Evolutionary conservation across 495 filamentous ascomycete species (phyloP).

Genomic region (Neurospora sublineolata): DNA sequence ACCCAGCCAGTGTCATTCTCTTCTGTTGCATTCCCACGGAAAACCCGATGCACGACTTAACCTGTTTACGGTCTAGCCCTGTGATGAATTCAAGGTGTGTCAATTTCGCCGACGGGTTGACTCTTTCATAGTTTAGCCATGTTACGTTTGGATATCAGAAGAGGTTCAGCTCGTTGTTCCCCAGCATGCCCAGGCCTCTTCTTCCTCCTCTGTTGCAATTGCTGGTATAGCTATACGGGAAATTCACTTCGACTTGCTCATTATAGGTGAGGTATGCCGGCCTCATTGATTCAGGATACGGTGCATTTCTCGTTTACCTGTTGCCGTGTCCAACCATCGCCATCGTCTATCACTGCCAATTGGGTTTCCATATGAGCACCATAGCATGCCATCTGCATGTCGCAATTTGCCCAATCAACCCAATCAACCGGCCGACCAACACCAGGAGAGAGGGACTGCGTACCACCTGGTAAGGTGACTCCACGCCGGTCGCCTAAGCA

Average conservation of each 20-base stretch:
- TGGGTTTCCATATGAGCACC: background rate
- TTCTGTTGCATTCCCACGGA: background rate
- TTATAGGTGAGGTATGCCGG: background rate
- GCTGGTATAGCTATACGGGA: background rate
- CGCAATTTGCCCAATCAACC: slow-evolving; percentile 14
- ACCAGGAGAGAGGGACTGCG: background rate
- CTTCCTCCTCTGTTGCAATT: background rate
- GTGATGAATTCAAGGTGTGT: background rate
- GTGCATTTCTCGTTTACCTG: background rate
- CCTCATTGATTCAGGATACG: background rate
- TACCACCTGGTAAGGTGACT: background rate
- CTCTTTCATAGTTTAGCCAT: background rate
- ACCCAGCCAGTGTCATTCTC: background rate
- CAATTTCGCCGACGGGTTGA: background rate
- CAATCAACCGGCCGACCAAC: slow-evolving; percentile 7
- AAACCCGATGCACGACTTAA: background rate
- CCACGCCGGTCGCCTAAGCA: background rate
- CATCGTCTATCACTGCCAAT: background rate
- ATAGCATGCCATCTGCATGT: slow-evolving; percentile 6
- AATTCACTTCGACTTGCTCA: background rate
- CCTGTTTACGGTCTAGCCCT: background rate
- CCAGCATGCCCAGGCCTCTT: background rate
- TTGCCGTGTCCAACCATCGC: background rate
- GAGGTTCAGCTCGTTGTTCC: background rate
- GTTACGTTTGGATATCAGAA: background rate